phyloP scores from a whole-genome alignment of 768 basidiomycete species.

The Termitomyces titanicus region DNA sequence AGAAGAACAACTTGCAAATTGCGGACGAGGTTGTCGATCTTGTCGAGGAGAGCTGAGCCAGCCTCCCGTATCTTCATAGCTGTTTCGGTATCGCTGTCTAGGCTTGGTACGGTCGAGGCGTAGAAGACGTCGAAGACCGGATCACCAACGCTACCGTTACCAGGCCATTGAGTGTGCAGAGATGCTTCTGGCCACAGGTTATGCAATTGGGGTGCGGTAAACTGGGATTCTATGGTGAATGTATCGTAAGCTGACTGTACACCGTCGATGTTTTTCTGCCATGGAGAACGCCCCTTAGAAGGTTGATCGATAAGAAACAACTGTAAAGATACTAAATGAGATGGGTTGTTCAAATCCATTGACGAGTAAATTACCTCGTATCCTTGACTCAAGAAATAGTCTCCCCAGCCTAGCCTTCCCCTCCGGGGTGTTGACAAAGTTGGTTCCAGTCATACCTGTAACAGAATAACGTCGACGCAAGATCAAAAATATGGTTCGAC shows the following conservation, averaged over 20 bases:
- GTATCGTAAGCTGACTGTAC: conserved; percentile 26
- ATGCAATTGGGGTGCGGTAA: conserved; percentile 37
- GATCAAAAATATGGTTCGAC: background rate
- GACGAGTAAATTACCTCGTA: conserved; percentile 39
- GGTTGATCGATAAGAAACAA: conserved; percentile 45
- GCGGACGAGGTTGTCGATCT: conserved; percentile 43
- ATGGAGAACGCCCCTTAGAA: conserved; percentile 41
- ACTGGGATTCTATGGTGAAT: conserved; percentile 32
- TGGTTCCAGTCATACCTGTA: conserved; percentile 49
- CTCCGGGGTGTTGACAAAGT: conserved; percentile 52
- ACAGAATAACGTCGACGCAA: background rate
- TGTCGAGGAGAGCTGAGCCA: conserved; percentile 40
- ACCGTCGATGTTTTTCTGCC: conserved; percentile 37
- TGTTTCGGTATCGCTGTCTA: conserved; percentile 30
- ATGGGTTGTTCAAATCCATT: conserved; percentile 14
- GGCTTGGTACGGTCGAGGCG: conserved; percentile 36
- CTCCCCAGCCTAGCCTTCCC: conserved; percentile 54
- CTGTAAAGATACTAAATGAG: conserved; percentile 14
- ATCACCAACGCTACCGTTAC: conserved; percentile 45
- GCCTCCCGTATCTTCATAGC: conserved; percentile 37
- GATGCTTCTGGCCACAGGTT: conserved; percentile 43
- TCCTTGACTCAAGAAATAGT: conserved; percentile 46
- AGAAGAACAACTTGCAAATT: conserved; percentile 43
- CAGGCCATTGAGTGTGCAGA: conserved; percentile 51
- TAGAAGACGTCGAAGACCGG: conserved; percentile 42